Conservation (phyloP, 176 grass and related monocot genomes). For the Lolium rigidum region DNA sequence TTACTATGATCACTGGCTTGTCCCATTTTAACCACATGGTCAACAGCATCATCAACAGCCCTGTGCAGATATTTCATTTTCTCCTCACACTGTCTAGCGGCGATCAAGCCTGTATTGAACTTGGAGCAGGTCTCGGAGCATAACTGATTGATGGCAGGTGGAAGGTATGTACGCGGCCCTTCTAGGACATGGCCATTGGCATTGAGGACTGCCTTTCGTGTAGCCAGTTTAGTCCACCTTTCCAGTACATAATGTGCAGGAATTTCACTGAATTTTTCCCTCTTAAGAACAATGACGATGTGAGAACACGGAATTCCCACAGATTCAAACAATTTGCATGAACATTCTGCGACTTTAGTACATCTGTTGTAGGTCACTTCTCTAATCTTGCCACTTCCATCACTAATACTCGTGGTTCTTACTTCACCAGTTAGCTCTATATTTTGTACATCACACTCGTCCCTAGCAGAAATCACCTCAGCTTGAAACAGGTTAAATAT, state of each 20-base stretch:
- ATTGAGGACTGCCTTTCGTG: not conserved
- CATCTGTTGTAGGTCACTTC: not conserved
- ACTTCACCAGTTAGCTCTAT: not conserved
- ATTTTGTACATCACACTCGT: not conserved
- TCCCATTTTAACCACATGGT: not conserved
- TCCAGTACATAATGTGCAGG: not conserved
- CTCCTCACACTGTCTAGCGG: not conserved
- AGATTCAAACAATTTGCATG: not conserved
- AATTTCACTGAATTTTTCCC: not conserved
- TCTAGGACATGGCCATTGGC: not conserved
- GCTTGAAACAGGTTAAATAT: not conserved
- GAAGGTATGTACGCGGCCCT: not conserved
- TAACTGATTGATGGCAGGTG: not conserved
- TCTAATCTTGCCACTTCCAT: constrained; percentile 20
- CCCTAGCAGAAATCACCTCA: not conserved
- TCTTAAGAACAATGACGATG: constrained; percentile 12
- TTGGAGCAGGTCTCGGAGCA: not conserved
- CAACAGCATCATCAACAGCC: not conserved
- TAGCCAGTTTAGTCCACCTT: constrained; percentile 24
- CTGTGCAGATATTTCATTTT: not conserved
- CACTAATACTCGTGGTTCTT: not conserved
- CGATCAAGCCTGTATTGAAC: not conserved
- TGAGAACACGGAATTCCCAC: constrained; percentile 12
- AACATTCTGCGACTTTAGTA: not conserved
- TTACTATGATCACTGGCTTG: not conserved